phyloP scores from a whole-genome alignment of 768 basidiomycete species.

The Boletus coccyginus region DNA sequence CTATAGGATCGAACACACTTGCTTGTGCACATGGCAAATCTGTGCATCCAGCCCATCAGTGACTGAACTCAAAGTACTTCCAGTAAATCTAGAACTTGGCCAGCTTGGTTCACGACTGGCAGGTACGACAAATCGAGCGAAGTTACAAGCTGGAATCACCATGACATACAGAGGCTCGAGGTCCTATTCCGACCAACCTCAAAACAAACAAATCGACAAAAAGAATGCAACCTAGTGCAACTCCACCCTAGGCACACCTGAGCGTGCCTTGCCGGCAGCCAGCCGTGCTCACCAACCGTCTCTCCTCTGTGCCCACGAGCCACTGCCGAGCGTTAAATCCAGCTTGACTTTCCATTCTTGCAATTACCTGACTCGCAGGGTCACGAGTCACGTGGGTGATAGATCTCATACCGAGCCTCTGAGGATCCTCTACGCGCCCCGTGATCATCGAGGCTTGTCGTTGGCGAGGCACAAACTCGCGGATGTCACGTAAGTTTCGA shows the following conservation, averaged over 20 bases:
- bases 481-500: slow-evolving; percentile 18
- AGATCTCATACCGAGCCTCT: not conserved
- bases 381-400: slow-evolving; percentile 7
- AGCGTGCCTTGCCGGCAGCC: not conserved
- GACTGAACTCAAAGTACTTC: not conserved
- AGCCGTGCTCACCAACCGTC: not conserved
- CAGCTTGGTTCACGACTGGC: not conserved
- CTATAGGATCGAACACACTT: no score
- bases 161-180: not conserved
- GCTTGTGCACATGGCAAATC: no score
- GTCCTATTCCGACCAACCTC: no score
- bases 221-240: not conserved
- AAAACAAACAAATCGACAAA: slow-evolving; percentile 24
- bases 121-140: not conserved
- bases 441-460: not conserved
- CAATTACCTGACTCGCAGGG: slow-evolving; percentile 19
- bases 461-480: slow-evolving; percentile 28
- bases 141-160: not conserved
- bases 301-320: slow-evolving; percentile 2
- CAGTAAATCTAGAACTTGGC: not conserved
- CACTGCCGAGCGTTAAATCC: slow-evolving; percentile 5
- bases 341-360: slow-evolving; percentile 23
- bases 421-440: not conserved
- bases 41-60: no score
- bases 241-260: slow-evolving; percentile 3